A percentile compares a stretch with the other conserved stretches of the same genome.
Evolutionary conservation across 805 yeast species (phyloP).

Genomic region (Candida koratica): DNA sequence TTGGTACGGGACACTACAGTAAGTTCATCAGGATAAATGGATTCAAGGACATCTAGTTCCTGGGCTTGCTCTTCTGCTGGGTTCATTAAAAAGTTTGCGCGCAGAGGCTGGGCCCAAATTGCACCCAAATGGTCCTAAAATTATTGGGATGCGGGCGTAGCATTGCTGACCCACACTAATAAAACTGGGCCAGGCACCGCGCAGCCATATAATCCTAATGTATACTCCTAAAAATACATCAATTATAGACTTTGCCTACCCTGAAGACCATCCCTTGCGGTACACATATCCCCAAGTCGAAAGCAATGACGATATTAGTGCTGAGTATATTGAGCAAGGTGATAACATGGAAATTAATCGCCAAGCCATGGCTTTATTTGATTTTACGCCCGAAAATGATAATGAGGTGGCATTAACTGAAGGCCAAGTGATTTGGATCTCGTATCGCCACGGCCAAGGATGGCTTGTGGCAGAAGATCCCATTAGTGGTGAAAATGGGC

Average conservation of each 20-base stretch:
- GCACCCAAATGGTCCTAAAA: no score
- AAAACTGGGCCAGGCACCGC: no score
- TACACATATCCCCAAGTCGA: conserved; percentile 42
- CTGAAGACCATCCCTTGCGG: conserved; percentile 62
- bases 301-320: conserved; percentile 13
- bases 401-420: conserved; percentile 77
- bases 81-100: conserved; percentile 47
- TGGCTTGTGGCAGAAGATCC: conserved; percentile 94
- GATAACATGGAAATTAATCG: conserved; percentile 33
- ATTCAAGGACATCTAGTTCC: conserved; percentile 83
- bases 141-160: no score
- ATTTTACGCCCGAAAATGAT: conserved; percentile 89
- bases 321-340: conserved; percentile 9
- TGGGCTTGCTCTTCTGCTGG: conserved; percentile 79
- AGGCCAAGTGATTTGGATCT: conserved; percentile 81
- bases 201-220: no score
- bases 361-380: conserved; percentile 82
- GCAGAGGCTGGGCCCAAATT: no score
- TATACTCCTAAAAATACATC: conserved; percentile 29
- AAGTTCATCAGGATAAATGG: conserved; percentile 92
- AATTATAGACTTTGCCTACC: conserved; percentile 82
- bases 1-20: conserved; percentile 25
- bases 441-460: conserved; percentile 94
- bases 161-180: no score
- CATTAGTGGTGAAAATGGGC: conserved; percentile 73